Evolutionary conservation across 2,329 filamentous ascomycete genomes (phyloP).

Genomic region (Acephala macrosclerotiorum): DNA sequence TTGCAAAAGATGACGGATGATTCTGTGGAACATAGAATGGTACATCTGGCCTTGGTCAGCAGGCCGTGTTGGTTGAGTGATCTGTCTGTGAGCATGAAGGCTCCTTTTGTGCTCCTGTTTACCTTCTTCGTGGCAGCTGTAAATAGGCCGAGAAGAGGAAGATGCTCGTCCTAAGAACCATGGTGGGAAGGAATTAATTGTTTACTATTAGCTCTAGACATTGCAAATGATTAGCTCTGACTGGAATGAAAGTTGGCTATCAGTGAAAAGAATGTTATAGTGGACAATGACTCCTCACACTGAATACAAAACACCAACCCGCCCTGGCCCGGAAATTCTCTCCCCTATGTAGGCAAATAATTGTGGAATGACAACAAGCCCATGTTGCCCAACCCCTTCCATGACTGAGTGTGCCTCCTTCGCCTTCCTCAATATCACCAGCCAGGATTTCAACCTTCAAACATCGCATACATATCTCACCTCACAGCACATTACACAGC

Average conservation of each 20-base stretch:
- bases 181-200: not conserved
- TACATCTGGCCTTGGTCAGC: not conserved
- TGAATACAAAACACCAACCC: too few relatives aligned
- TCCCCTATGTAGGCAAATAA: too few relatives aligned
- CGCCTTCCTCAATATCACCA: not conserved
- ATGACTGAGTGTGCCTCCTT: too few relatives aligned
- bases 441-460: too few relatives aligned
- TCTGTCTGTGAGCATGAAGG: not conserved
- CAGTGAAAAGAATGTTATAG: too few relatives aligned
- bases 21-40: not conserved
- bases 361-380: too few relatives aligned
- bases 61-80: not conserved
- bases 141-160: not conserved
- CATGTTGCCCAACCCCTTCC: too few relatives aligned
- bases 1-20: not conserved
- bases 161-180: not conserved
- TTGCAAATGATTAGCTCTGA: not conserved
- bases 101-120: not conserved
- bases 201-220: not conserved
- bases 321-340: too few relatives aligned
- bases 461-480: too few relatives aligned
- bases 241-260: not conserved
- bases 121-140: not conserved
- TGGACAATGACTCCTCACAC: too few relatives aligned
- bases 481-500: not conserved